phyloP scores from a whole-genome alignment of 1,139 yeast genomes.

The Sugiyamaella paludigena region DNA sequence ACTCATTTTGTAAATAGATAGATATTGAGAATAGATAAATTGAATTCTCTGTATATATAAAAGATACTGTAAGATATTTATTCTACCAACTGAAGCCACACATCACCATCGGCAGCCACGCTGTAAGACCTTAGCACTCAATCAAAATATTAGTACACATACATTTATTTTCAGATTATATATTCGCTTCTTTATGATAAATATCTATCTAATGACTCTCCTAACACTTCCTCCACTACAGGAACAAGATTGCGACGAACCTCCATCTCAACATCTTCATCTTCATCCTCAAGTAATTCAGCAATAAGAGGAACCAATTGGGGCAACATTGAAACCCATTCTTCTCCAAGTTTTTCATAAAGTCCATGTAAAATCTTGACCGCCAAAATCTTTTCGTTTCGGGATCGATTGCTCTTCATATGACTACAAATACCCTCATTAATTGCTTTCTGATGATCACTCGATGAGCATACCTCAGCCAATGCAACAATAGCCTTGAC shows the following conservation, averaged over 20 bases:
- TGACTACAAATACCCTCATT: constrained; percentile 55
- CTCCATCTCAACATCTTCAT: constrained; percentile 87
- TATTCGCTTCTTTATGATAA: constrained; percentile 57
- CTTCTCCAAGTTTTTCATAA: constrained; percentile 90
- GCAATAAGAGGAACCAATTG: constrained; percentile 95
- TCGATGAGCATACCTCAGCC: constrained; percentile 66
- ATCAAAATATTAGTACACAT: no score
- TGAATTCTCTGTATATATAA: not conserved
- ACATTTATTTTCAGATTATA: no score
- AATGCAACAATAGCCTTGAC: constrained; percentile 78
- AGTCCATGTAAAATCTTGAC: constrained; percentile 73
- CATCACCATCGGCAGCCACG: no score
- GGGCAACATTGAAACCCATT: constrained; percentile 88
- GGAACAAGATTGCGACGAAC: constrained; percentile 90
- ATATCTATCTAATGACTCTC: constrained; percentile 92
- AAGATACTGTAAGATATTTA: constrained; percentile 56
- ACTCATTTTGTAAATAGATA: constrained; percentile 8
- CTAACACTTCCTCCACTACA: constrained; percentile 86
- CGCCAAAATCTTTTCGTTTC: constrained; percentile 77
- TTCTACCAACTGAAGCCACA: no score
- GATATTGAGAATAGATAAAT: not conserved
- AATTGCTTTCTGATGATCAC: constrained; percentile 75
- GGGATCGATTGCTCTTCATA: constrained; percentile 45
- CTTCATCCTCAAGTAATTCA: constrained; percentile 91
- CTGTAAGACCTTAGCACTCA: no score